Evolutionary conservation across 1,284 basidiomycete species (phyloP).

Genomic region (Trametes pubescens): DNA sequence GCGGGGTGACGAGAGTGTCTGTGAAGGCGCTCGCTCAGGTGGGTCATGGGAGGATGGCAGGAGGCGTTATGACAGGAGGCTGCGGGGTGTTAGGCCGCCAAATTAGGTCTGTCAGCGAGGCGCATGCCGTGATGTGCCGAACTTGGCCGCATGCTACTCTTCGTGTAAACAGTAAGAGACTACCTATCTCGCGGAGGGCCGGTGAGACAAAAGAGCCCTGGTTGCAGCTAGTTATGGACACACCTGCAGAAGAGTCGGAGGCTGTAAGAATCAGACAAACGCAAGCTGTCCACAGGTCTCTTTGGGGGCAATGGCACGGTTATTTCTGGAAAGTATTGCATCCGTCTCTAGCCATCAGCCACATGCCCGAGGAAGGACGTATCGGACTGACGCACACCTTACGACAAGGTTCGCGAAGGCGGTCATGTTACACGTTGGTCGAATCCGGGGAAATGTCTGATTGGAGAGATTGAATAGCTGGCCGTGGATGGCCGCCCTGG

Average conservation of each 20-base stretch:
- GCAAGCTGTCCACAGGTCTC: not conserved
- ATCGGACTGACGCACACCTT: not conserved
- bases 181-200: not conserved
- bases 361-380: not conserved
- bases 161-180: not conserved
- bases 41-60: not conserved
- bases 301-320: not conserved
- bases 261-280: not conserved
- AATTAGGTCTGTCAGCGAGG: not conserved
- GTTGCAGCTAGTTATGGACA: not conserved
- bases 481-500: not conserved
- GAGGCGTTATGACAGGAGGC: not conserved
- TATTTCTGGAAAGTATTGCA: not conserved
- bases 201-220: not conserved
- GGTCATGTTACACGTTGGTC: slow-evolving; percentile 1
- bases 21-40: not conserved
- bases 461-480: not conserved
- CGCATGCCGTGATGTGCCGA: not conserved
- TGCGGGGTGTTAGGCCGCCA: not conserved
- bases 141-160: not conserved
- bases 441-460: not conserved
- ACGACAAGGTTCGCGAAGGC: not conserved
- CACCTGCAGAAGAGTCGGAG: not conserved
- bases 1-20: not conserved
- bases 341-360: not conserved